A percentile compares a stretch with the other conserved stretches of the same genome.
phyloP scores from a whole-genome alignment of 148 eudicot species.

The Euryodendron excelsum region DNA sequence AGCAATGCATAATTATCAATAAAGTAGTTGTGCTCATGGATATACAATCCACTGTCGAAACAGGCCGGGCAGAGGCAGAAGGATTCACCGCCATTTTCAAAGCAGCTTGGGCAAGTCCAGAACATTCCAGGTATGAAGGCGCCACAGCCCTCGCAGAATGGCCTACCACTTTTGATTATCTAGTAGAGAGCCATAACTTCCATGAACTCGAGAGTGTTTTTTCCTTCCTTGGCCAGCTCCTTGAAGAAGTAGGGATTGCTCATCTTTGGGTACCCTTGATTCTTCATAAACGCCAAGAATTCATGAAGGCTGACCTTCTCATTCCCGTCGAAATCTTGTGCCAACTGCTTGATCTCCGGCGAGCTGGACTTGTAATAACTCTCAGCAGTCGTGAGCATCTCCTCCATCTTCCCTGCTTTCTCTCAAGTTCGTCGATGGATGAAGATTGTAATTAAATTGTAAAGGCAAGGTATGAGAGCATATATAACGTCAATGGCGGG shows the following conservation, averaged over 20 bases:
- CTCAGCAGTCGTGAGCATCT: not conserved
- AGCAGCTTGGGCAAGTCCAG: not conserved
- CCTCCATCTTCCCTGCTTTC: too few relatives aligned
- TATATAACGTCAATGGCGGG: too few relatives aligned
- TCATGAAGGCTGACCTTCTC: conserved; percentile 8
- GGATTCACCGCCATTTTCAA: not conserved
- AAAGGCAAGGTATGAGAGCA: too few relatives aligned
- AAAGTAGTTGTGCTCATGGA: not conserved
- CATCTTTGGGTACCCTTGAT: not conserved
- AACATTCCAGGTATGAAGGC: not conserved
- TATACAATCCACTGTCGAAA: not conserved
- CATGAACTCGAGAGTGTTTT: not conserved
- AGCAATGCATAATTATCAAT: not conserved
- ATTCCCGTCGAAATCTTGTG: conserved; percentile 22
- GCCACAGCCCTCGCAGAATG: conserved; percentile 13
- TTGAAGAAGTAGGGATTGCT: not conserved
- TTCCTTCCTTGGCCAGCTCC: not conserved
- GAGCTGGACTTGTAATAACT: not conserved
- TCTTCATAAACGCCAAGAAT: conserved; percentile 21
- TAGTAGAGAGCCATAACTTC: conserved; percentile 22
- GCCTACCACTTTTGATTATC: conserved; percentile 22
- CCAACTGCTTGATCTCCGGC: not conserved
- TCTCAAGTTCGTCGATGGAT: too few relatives aligned
- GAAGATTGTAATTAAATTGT: too few relatives aligned
- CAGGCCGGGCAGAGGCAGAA: not conserved